These are phyloP conservation scores for Prunus mume DNA, from an alignment of 306 rosid genomes.

Conservation along the genomic window DNA sequence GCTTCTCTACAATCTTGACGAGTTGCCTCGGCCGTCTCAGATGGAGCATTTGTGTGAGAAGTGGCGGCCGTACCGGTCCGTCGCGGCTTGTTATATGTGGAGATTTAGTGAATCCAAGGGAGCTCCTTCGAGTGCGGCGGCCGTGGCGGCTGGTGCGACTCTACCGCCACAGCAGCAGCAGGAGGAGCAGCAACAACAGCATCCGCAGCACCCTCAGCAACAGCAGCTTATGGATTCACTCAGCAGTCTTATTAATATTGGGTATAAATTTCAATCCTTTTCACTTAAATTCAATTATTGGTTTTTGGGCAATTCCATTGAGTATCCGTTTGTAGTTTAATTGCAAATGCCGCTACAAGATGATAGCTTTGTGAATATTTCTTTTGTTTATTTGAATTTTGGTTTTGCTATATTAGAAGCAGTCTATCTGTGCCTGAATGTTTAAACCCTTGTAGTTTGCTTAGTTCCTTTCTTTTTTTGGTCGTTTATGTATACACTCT, in stretches of 20 bases:
- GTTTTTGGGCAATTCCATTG: neutral
- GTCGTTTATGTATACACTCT: neutral
- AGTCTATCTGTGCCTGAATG: neutral
- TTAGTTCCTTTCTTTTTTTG: neutral
- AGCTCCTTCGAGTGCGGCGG: slow-evolving; percentile 77
- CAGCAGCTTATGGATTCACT: slow-evolving; percentile 91
- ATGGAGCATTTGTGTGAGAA: slow-evolving; percentile 93
- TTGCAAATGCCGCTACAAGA: neutral
- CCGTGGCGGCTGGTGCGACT: slow-evolving; percentile 70
- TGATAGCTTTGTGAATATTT: neutral
- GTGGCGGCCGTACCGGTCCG: slow-evolving; percentile 95
- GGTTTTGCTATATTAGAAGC: neutral
- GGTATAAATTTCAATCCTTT: slow-evolving; percentile 42
- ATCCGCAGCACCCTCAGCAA: slow-evolving; percentile 54
- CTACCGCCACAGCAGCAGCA: slow-evolving; percentile 57
- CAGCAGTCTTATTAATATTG: slow-evolving; percentile 84
- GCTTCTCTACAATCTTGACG: slow-evolving; percentile 71
- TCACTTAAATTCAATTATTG: neutral
- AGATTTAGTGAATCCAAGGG: slow-evolving; percentile 87
- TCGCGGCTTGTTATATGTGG: slow-evolving; percentile 97
- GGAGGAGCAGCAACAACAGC: slow-evolving; percentile 34
- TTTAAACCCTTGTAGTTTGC: neutral
- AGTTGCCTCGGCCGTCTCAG: slow-evolving; percentile 93
- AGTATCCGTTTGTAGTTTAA: neutral
- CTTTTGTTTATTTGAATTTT: neutral